Conservation (phyloP, 2,329 filamentous ascomycete species). For the Chlorencoelia australis region DNA sequence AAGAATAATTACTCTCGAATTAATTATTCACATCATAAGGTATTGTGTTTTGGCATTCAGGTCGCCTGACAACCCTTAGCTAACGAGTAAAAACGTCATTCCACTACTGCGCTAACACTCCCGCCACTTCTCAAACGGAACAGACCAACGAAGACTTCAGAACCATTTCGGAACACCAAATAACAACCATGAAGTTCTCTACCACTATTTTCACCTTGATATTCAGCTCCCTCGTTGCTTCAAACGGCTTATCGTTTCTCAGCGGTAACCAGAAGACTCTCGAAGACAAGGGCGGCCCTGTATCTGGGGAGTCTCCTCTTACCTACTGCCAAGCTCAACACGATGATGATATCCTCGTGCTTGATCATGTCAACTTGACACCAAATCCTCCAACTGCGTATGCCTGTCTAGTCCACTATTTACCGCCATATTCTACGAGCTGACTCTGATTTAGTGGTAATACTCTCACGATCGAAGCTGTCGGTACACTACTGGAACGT, state of each 20-base stretch:
- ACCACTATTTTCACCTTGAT: constrained; percentile 19
- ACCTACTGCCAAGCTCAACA: constrained; percentile 62
- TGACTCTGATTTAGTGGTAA: constrained; percentile 49
- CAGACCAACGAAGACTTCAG: too few relatives aligned
- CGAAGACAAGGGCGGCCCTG: constrained; percentile 32
- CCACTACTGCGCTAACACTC: too few relatives aligned
- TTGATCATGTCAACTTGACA: constrained; percentile 67
- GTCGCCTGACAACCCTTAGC: too few relatives aligned
- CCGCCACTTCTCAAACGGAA: too few relatives aligned
- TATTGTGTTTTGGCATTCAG: too few relatives aligned
- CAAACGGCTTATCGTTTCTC: constrained; percentile 36
- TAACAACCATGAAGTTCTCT: constrained; percentile 25
- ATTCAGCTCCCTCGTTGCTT: constrained; percentile 27
- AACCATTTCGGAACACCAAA: too few relatives aligned
- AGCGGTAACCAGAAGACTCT: constrained; percentile 38
- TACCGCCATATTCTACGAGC: too few relatives aligned
- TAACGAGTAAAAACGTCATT: too few relatives aligned
- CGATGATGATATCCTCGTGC: constrained; percentile 57
- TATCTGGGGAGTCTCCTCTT: constrained; percentile 69
- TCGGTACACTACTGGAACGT: constrained; percentile 60
- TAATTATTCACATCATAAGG: too few relatives aligned
- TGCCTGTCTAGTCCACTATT: too few relatives aligned
- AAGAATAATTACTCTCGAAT: too few relatives aligned
- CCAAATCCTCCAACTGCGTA: constrained; percentile 88
- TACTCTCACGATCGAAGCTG: constrained; percentile 68